Base-by-base conservation (phyloP, 768 basidiomycete genomes). In the Amanita inopinata region DNA sequence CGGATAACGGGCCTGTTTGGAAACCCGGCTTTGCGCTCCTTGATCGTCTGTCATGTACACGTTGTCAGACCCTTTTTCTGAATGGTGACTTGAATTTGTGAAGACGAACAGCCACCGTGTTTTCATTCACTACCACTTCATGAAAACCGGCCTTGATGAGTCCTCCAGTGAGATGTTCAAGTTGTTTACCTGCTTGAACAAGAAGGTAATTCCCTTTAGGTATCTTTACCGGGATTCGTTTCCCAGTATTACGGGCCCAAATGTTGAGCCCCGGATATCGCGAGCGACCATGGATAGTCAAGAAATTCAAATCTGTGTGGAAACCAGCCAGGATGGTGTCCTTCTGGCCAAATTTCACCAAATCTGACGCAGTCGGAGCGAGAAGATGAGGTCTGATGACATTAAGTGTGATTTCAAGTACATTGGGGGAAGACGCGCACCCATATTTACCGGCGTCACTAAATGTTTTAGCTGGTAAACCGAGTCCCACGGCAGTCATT, bases 181-280 rank as follows among this genome's bases (percentile, higher is more conserved):
- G 73, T 57, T 98, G 93, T 61, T 92, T 94, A 30, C 93, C 93
- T 1, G 92, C 92, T 61, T 98, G 93, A 1, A 98, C 89, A 10
- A 98, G 74, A 24, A 98, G 71, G 56, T 81, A 80, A 30, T 80
- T 74, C 3, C 83, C 86, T 1, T 74, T 67, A 0, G 92, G 92
- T 38, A 98, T 89, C 54, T 73, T 78, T 33, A 96, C 92, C 2
- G 81, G 69, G 47, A 97, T 88, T 10, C 88, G 80, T 57, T 86
- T 90, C 22, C 93, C 93, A 0, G 83, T 82, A 55, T 97, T 96
- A 27, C 93, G 74, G 10, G 90, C 93, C 93, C 93, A 96, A 40
- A 97, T 86, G 58, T 96, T 76, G 17, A 96, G 70, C 19, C 88
- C 90, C 0, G 90, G 87, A 60, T 83, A 91, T 46, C 84, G 73